phyloP scores from a whole-genome alignment of 2,329 filamentous ascomycete species.

The Monosporascus sp. region DNA sequence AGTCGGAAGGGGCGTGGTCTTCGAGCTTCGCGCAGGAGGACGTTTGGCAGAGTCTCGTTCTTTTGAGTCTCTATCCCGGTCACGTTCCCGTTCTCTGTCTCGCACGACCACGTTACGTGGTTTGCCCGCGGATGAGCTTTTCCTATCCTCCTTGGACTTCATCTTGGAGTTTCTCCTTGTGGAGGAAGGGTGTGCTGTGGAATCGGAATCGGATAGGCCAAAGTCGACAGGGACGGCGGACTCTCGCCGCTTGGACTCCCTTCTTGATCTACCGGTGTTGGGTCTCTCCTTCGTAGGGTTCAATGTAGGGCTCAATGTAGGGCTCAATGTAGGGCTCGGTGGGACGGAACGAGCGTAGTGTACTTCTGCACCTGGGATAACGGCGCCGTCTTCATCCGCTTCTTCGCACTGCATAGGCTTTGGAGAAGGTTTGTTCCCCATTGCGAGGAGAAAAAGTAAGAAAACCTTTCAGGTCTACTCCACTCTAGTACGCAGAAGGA shows the following conservation, averaged over 20 bases:
- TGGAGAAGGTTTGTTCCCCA: slow-evolving; percentile 32
- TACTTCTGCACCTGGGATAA: slow-evolving; percentile 31
- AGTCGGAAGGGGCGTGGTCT: slow-evolving; percentile 29
- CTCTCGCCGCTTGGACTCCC: slow-evolving; percentile 32
- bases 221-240: slow-evolving; percentile 37
- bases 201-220: slow-evolving; percentile 28
- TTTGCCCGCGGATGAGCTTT: slow-evolving; percentile 16
- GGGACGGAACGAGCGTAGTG: slow-evolving; percentile 43
- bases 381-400: slow-evolving; percentile 43
- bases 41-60: slow-evolving; percentile 19
- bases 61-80: slow-evolving; percentile 1
- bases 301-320: slow-evolving; percentile 19
- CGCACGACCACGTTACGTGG: slow-evolving; percentile 7
- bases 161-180: slow-evolving; percentile 15
- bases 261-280: slow-evolving; percentile 46
- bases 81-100: neutral
- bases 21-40: slow-evolving; percentile 30
- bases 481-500: slow-evolving; percentile 4
- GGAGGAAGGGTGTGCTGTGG: slow-evolving; percentile 31
- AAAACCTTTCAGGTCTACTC: slow-evolving; percentile 1
- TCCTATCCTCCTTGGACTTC: slow-evolving; percentile 27
- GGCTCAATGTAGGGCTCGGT: slow-evolving; percentile 28
- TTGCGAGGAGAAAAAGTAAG: slow-evolving; percentile 25
- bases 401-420: slow-evolving; percentile 40
- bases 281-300: slow-evolving; percentile 42